Evolutionary conservation across 495 filamentous ascomycete species (phyloP), one percentile per base, ranked within the genome.

Genomic region (Cetradonia linearis): DNA sequence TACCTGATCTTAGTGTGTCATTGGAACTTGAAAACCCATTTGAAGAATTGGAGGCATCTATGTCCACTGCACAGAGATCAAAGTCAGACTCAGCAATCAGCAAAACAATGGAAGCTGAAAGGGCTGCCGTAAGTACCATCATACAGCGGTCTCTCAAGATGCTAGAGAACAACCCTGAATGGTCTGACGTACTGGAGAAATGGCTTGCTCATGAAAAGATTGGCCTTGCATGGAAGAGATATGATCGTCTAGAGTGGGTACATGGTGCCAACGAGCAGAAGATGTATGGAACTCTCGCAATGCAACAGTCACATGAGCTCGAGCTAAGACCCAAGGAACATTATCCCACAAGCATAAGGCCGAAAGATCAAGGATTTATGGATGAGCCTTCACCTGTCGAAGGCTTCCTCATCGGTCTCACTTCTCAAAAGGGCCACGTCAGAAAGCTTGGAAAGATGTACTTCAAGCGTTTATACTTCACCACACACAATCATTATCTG

Each of bases 221-320:
- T 73, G 86, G 86, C 2, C 74, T 89, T 55, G 86, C 84, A 18
- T 89, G 86, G 86, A 86, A 84, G 66, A 77, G 86, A 37, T 89
- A 88, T 65, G 86, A 89, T 65, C 78, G 86, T 16, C 71, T 89
- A 10, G 86, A 89, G 69, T 89, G 86, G 86, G 71, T 89, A 8
- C 78, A 85, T 69, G 86, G 86, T 20, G 73, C 71, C 6, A 84
- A 86, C 55, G 86, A 89, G 68, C 77, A 82, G 60, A 82, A 80
- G 47, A 89, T 89, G 86, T 86, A 87, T 64, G 86, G 86, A 5
- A 80, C 84, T 0, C 79, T 89, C 16, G 86, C 81, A 27, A 88
- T 89, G 86, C 74, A 82, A 63, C 81, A 77, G 46, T 84, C 86
- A 0, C 86, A 89, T 68, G 86, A 89, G 31, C 81, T 89, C 40